Conservation (phyloP, 345 rosid genomes). For the Citrus cavaleriei region DNA sequence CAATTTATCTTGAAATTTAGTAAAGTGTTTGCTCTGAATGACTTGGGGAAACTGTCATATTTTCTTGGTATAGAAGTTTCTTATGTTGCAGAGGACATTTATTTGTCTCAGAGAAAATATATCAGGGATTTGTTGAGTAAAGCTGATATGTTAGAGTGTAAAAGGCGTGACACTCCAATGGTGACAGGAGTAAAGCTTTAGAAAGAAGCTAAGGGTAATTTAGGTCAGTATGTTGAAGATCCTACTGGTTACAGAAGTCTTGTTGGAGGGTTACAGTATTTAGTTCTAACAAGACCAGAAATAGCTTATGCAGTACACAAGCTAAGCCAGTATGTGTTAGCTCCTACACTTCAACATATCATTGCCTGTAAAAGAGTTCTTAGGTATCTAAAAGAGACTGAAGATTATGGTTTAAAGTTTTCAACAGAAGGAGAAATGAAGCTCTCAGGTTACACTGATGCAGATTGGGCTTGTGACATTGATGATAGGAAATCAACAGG, state of each 20-base stretch:
- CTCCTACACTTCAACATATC: neutral
- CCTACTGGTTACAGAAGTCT: neutral
- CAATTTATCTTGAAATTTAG: rapidly evolving
- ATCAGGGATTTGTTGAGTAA: no score
- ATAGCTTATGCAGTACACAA: neutral
- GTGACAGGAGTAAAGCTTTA: no score
- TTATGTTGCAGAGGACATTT: no score
- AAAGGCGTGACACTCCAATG: rapidly evolving
- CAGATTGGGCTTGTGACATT: neutral
- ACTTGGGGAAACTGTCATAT: no score
- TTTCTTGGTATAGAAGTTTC: no score
- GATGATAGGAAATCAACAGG: neutral
- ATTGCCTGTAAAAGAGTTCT: neutral
- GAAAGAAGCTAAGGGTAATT: rapidly evolving
- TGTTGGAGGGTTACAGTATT: neutral
- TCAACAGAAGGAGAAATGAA: rapidly evolving
- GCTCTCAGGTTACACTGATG: neutral
- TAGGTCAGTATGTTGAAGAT: neutral
- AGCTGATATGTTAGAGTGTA: neutral
- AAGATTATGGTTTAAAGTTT: neutral
- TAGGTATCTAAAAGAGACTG: rapidly evolving
- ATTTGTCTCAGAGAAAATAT: no score
- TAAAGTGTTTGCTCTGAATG: no score
- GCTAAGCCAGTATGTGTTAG: neutral
- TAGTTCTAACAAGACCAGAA: neutral